A percentile compares a stretch with the other conserved stretches of the same genome.
Conservation (phyloP, 2,329 filamentous ascomycete species). For the Exophiala calicioides region DNA sequence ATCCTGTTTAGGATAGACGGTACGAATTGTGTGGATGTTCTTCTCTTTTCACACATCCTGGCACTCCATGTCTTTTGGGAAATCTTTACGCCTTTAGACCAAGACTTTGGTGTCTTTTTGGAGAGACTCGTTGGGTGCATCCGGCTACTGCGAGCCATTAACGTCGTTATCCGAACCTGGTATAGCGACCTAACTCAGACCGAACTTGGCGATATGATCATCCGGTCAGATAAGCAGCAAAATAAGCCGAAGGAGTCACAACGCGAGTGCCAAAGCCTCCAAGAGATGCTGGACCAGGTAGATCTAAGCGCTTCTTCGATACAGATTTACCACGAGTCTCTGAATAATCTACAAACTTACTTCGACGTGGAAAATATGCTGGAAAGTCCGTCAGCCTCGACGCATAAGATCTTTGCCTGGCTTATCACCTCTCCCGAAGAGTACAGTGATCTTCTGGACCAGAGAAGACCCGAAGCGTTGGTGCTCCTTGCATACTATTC, state of each 20-base stretch:
- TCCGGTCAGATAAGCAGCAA: background rate
- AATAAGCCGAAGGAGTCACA: slow-evolving; percentile 2
- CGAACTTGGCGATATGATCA: slow-evolving; percentile 15
- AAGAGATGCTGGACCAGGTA: slow-evolving; percentile 15
- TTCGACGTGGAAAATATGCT: slow-evolving; percentile 13
- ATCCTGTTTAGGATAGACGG: slow-evolving; percentile 13
- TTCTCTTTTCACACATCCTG: slow-evolving; percentile 25
- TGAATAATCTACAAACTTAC: slow-evolving; percentile 14
- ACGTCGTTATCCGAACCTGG: slow-evolving; percentile 10
- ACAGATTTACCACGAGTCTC: slow-evolving; percentile 9
- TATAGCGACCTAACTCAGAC: slow-evolving; percentile 3
- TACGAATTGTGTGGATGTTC: slow-evolving; percentile 17
- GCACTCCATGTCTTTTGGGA: slow-evolving; percentile 44
- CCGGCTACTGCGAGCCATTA: slow-evolving; percentile 33
- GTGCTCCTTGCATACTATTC: slow-evolving; percentile 48
- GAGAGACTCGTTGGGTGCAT: slow-evolving; percentile 31
- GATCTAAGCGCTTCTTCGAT: slow-evolving; percentile 20
- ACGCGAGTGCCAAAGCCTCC: slow-evolving; percentile 12
- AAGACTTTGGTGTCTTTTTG: slow-evolving; percentile 41
- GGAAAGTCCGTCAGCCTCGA: background rate
- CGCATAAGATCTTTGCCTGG: slow-evolving; percentile 21
- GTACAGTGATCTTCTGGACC: slow-evolving; percentile 38
- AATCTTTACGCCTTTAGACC: slow-evolving; percentile 42
- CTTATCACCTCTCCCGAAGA: slow-evolving; percentile 20
- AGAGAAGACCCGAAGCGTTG: slow-evolving; percentile 44